phyloP scores from a whole-genome alignment of 1,139 yeast species.

The Lizanozyma gosingica region DNA sequence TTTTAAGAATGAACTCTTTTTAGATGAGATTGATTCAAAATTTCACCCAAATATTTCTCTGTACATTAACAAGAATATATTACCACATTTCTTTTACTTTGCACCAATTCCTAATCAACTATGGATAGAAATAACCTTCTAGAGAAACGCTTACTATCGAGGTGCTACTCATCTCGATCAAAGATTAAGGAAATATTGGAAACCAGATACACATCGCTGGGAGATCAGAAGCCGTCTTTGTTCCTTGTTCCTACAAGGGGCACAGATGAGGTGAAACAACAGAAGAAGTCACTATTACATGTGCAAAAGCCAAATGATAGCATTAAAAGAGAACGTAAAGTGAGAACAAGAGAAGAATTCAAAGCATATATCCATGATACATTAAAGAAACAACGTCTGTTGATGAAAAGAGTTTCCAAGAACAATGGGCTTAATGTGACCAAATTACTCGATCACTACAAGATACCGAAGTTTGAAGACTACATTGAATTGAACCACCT shows the following conservation, averaged over 20 bases:
- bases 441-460: constrained; percentile 21
- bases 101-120: too few relatives aligned
- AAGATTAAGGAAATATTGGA: constrained; percentile 42
- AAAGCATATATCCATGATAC: constrained; percentile 32
- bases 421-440: constrained; percentile 16
- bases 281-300: constrained; percentile 14
- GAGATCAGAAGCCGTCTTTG: constrained; percentile 53
- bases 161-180: constrained; percentile 37
- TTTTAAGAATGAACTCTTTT: too few relatives aligned
- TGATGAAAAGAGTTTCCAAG: constrained; percentile 25
- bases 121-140: constrained; percentile 32
- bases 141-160: constrained; percentile 45
- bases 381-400: constrained; percentile 27
- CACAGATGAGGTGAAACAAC: constrained; percentile 5
- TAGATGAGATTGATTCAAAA: too few relatives aligned
- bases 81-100: too few relatives aligned
- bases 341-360: constrained; percentile 36
- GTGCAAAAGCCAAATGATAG: constrained; percentile 7
- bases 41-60: too few relatives aligned
- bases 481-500: constrained; percentile 43
- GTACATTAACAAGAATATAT: too few relatives aligned
- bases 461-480: constrained; percentile 44
- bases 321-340: constrained; percentile 12
- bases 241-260: constrained; percentile 38
- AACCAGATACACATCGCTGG: constrained; percentile 46